Evolutionary conservation across 352 stramenopile genomes (phyloP).

Genomic region (Discostella stelligera): DNA sequence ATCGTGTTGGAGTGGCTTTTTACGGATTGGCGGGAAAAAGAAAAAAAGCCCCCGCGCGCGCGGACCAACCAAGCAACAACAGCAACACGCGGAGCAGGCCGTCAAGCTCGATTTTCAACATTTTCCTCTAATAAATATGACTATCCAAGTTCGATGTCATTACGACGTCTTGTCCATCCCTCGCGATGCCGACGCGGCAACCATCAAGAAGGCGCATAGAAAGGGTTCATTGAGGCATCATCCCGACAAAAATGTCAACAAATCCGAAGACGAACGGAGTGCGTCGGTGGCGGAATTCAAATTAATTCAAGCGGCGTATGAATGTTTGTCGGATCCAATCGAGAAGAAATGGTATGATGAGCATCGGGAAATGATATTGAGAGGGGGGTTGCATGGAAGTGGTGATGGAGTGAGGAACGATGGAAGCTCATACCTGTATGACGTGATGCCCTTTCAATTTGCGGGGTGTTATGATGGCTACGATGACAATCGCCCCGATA

Average conservation of each 20-base stretch:
- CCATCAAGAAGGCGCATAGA: slow-evolving; percentile 87
- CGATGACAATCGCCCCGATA: slow-evolving; percentile 66
- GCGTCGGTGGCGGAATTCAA: slow-evolving; percentile 60
- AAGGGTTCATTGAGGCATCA: slow-evolving; percentile 94
- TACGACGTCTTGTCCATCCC: slow-evolving; percentile 75
- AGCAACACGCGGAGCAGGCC: too few species aligned
- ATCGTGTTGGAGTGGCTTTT: too few species aligned
- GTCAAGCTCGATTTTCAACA: too few species aligned
- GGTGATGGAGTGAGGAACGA: slow-evolving; percentile 52
- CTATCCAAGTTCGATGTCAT: slow-evolving; percentile 45
- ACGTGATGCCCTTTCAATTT: slow-evolving; percentile 83
- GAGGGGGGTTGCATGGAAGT: slow-evolving; percentile 61
- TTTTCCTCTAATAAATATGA: slow-evolving; percentile 14
- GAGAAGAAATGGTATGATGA: slow-evolving; percentile 88
- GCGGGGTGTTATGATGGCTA: slow-evolving; percentile 83
- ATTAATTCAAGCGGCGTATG: slow-evolving; percentile 77
- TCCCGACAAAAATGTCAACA: slow-evolving; percentile 90
- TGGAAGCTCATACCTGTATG: slow-evolving; percentile 67
- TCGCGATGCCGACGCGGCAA: slow-evolving; percentile 56
- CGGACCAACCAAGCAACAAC: too few species aligned
- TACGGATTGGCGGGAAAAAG: too few species aligned
- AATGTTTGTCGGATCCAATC: slow-evolving; percentile 73
- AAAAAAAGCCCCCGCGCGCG: too few species aligned
- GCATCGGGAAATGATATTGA: slow-evolving; percentile 87
- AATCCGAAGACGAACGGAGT: slow-evolving; percentile 26